Percentiles rank a stretch among this genome's conserved stretches.
Evolutionary conservation across 345 rosid species (phyloP).

Genomic region (Corchorus capsularis): DNA sequence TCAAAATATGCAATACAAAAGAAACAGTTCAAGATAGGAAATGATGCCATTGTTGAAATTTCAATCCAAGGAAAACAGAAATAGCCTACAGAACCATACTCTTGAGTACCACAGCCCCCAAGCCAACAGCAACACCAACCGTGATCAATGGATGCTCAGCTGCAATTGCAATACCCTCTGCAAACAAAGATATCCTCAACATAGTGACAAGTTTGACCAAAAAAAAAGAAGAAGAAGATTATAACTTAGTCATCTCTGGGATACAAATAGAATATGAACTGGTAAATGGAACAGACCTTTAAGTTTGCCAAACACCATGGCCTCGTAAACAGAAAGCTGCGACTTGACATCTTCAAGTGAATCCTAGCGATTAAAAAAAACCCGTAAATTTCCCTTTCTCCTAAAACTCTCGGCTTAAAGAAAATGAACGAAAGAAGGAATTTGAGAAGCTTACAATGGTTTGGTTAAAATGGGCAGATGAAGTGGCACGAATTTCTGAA

Average conservation of each 20-base stretch:
- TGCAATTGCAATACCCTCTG: constrained; percentile 72
- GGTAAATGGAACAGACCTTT: constrained; percentile 52
- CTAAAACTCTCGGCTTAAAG: not conserved
- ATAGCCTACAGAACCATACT: constrained; percentile 43
- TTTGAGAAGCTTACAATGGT: constrained; percentile 50
- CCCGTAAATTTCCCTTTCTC: not conserved
- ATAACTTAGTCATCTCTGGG: not conserved
- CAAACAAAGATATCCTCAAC: constrained; percentile 20
- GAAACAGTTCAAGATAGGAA: not conserved
- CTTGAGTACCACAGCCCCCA: constrained; percentile 59
- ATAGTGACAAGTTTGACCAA: not conserved
- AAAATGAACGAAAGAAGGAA: not conserved
- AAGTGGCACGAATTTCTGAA: constrained; percentile 58
- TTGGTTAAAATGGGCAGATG: constrained; percentile 58
- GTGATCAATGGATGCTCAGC: constrained; percentile 63
- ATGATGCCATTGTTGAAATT: not conserved
- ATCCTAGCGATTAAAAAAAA: constrained; percentile 38
- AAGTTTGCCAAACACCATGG: constrained; percentile 51
- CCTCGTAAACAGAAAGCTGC: constrained; percentile 59
- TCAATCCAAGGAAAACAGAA: not conserved
- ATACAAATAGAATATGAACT: not conserved
- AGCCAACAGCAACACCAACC: constrained; percentile 52
- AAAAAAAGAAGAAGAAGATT: too few relatives aligned
- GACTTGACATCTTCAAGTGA: constrained; percentile 54
- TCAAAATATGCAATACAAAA: not conserved